Evolutionary conservation across 75 land plant genomes (phyloP).

Genomic region (Ceratopteris richardii): DNA sequence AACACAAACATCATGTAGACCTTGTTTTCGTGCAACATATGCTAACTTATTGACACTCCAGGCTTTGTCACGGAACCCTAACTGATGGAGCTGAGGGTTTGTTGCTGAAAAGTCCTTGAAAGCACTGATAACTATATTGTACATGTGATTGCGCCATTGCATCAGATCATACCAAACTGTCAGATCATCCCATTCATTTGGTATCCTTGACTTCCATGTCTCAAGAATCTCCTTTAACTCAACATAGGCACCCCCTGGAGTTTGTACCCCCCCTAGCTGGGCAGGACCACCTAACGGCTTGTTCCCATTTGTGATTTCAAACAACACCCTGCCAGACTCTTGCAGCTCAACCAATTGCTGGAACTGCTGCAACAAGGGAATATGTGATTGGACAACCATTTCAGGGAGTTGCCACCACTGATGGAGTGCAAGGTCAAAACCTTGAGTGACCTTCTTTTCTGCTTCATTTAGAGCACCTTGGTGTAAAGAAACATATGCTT

Average conservation of each 20-base stretch:
- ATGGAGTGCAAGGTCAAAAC: constrained; percentile 88
- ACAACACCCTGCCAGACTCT: constrained; percentile 76
- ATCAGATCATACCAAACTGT: constrained; percentile 98
- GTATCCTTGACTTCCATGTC: constrained; percentile 94
- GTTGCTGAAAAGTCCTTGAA: constrained; percentile 77
- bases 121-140: constrained; percentile 88
- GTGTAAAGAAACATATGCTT: constrained; percentile 83
- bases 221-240: constrained; percentile 97
- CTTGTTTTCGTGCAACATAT: constrained; percentile 93
- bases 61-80: constrained; percentile 96
- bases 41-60: constrained; percentile 99
- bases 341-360: constrained; percentile 98
- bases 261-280: constrained; percentile 46
- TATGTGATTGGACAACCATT: constrained; percentile 79
- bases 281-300: constrained; percentile 57
- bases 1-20: constrained; percentile 95
- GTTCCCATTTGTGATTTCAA: constrained; percentile 90
- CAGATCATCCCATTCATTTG: constrained; percentile 98
- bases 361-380: constrained; percentile 96
- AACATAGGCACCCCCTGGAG: constrained; percentile 37
- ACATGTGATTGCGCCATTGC: constrained; percentile 98
- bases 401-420: constrained; percentile 99
- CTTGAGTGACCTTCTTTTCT: constrained; percentile 71
- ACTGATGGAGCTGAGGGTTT: constrained; percentile 89
- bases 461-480: constrained; percentile 86